These are phyloP conservation scores for Phytophthora parvispora DNA, from an alignment of 352 stramenopile species.

Conservation along the genomic window DNA sequence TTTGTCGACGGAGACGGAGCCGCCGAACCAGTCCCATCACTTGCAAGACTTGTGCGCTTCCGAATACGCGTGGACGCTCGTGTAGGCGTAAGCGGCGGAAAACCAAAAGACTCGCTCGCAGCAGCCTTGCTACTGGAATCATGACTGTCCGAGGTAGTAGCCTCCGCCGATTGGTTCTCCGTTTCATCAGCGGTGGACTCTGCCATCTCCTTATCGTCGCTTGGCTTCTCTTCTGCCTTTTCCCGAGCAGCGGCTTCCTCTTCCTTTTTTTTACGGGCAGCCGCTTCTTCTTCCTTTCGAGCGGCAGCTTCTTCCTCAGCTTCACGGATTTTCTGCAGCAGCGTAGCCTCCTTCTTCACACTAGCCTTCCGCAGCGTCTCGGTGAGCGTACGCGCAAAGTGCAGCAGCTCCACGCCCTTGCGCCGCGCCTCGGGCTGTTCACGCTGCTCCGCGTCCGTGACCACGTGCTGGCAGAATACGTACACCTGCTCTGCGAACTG, in stretches of 20 bases:
- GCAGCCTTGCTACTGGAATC: constrained; percentile 15
- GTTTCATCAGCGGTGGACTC: constrained; percentile 4
- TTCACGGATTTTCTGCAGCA: constrained; percentile 57
- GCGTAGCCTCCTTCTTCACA: constrained; percentile 67
- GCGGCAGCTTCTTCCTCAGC: constrained; percentile 23
- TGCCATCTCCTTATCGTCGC: constrained; percentile 6
- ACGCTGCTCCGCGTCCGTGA: constrained; percentile 61
- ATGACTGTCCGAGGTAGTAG: constrained; percentile 8
- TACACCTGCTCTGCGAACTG: constrained; percentile 79
- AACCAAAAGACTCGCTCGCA: constrained; percentile 6
- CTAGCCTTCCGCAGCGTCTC: constrained; percentile 80
- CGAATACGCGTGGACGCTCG: constrained; percentile 64
- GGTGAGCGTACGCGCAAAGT: constrained; percentile 79
- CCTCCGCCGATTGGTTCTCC: not conserved
- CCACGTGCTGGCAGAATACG: constrained; percentile 80
- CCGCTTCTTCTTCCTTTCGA: constrained; percentile 24
- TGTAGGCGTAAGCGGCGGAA: constrained; percentile 45
- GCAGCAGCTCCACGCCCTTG: constrained; percentile 79
- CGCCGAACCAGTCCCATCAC: constrained; percentile 43
- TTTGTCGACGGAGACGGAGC: constrained; percentile 31
- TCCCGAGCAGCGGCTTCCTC: constrained; percentile 6
- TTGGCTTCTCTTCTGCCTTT: constrained; percentile 10
- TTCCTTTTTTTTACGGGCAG: constrained; percentile 9
- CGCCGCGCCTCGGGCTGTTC: constrained; percentile 68
- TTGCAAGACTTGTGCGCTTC: constrained; percentile 53